Percentiles rank a stretch among this genome's conserved stretches.
phyloP scores from a whole-genome alignment of 768 basidiomycete genomes.

The Termitomyces sp. region DNA sequence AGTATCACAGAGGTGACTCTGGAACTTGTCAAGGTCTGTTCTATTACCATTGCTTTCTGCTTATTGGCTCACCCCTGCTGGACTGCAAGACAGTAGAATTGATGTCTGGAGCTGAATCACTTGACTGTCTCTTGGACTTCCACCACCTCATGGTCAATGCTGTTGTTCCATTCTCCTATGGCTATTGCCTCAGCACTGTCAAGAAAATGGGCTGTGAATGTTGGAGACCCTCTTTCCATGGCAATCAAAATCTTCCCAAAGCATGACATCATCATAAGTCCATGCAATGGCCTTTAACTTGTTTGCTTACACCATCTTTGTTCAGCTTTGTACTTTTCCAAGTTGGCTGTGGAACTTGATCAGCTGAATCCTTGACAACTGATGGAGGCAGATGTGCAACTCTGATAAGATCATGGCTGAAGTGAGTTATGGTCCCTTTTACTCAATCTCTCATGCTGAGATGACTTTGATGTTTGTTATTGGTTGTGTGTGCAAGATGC shows the following conservation, averaged over 20 bases:
- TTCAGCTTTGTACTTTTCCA: slow-evolving; percentile 67
- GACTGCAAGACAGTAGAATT: slow-evolving; percentile 52
- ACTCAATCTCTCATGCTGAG: not conserved
- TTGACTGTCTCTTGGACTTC: slow-evolving; percentile 71
- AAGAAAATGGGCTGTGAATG: slow-evolving; percentile 63
- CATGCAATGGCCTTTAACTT: slow-evolving; percentile 8
- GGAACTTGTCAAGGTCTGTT: slow-evolving; percentile 59
- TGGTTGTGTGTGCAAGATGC: slow-evolving; percentile 68
- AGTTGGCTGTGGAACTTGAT: slow-evolving; percentile 71
- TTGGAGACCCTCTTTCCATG: slow-evolving; percentile 63
- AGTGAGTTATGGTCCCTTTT: slow-evolving; percentile 30
- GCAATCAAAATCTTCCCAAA: slow-evolving; percentile 81
- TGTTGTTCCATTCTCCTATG: slow-evolving; percentile 64
- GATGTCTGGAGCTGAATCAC: slow-evolving; percentile 49
- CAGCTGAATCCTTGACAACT: slow-evolving; percentile 62
- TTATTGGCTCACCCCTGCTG: not conserved
- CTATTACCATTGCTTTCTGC: not conserved
- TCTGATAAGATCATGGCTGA: slow-evolving; percentile 80
- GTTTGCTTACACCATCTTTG: slow-evolving; percentile 1
- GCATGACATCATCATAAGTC: slow-evolving; percentile 59
- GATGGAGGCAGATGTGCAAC: slow-evolving; percentile 71
- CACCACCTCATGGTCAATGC: slow-evolving; percentile 78
- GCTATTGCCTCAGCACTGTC: slow-evolving; percentile 67
- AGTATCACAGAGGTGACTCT: slow-evolving; percentile 59
- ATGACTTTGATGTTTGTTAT: slow-evolving; percentile 52